Base-by-base conservation (phyloP, 2,329 filamentous ascomycete genomes). In the Neopestalotiopsis rosae region DNA sequence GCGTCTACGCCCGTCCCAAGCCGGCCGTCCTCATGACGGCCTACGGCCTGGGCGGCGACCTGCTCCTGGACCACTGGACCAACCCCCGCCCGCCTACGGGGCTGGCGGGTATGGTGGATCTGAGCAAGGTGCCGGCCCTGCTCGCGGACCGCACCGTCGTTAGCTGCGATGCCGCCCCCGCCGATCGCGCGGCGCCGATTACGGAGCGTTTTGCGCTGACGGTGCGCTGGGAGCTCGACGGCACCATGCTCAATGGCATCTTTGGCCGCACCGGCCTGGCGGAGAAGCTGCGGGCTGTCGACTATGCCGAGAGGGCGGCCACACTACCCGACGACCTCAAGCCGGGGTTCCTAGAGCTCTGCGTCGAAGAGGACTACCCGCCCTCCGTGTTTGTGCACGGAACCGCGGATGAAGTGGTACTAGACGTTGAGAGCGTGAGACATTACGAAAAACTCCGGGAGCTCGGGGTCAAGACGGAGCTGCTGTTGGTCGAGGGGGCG, bases 321-420 rank as follows among this genome's bases (percentile, higher is more conserved):
- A 4, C 2, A 5, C 3, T 66, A 6, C 64, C 64, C n/a, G 14
- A 24, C 5, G 49, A 66, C 2, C 7, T 66, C n/a, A 32, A 24
- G 64, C 45, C 64, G 7, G 64, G 42, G 4, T 66, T 66, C 17
- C 45, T 57, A 3, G 17, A 66, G 32, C 40, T 66, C n/a, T 66
- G 52, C 49, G 28, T 66, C 24, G 24, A 24, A 4, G 14, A 34
- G 28, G 9, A 42, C 17, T 66, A 66, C 12, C 64, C 64, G 28
- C 64, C 64, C 14, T 66, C 64, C n/a, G 64, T 66, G n/a, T 58
- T 66, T 17, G 64, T 66, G 12, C 64, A 66, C n/a, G 64, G 64
- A 5, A 66, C 64, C 10, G 42, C 49, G 20, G 64, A 66, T 38
- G 49, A 66, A 12, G 64, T 66, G 0, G 64, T 66, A 13, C 32